phyloP scores from a whole-genome alignment of 1,139 yeast genomes.

The Lodderomyces theae region DNA sequence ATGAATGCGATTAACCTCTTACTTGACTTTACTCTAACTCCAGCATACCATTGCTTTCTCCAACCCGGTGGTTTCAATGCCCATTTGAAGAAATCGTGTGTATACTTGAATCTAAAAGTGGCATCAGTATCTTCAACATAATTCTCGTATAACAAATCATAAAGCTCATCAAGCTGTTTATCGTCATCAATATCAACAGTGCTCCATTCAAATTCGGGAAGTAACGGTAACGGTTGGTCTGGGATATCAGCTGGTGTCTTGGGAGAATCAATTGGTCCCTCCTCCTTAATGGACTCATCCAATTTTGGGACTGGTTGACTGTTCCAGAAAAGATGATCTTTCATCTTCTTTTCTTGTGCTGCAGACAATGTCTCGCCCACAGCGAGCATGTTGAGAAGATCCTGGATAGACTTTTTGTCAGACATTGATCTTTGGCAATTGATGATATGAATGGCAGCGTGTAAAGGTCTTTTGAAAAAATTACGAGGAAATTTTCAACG shows the following conservation, averaged over 20 bases:
- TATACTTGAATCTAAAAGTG: conserved; percentile 85
- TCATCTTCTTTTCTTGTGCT: conserved; percentile 64
- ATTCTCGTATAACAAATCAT: conserved; percentile 76
- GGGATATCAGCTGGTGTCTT: conserved; percentile 75
- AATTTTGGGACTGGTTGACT: conserved; percentile 92
- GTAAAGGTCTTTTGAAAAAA: too few relatives aligned
- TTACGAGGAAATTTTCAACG: too few relatives aligned
- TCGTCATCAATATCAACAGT: conserved; percentile 64
- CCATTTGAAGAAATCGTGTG: conserved; percentile 85
- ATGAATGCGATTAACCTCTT: conserved; percentile 87
- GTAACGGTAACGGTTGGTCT: conserved; percentile 63
- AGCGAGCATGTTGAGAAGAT: conserved; percentile 47
- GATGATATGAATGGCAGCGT: too few relatives aligned
- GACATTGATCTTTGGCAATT: conserved; percentile 5
- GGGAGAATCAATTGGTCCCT: conserved; percentile 76
- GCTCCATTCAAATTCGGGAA: conserved; percentile 85
- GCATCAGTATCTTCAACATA: conserved; percentile 95
- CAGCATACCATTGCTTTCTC: conserved; percentile 85
- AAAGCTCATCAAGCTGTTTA: conserved; percentile 67
- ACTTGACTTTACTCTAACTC: conserved; percentile 79
- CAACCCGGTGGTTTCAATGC: conserved; percentile 95
- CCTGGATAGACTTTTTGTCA: conserved; percentile 36
- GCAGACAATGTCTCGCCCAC: conserved; percentile 48
- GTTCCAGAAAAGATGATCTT: conserved; percentile 94
- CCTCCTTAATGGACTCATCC: conserved; percentile 59